Conservation (phyloP, 2,329 filamentous ascomycete species). For the Colletotrichum filicis region DNA sequence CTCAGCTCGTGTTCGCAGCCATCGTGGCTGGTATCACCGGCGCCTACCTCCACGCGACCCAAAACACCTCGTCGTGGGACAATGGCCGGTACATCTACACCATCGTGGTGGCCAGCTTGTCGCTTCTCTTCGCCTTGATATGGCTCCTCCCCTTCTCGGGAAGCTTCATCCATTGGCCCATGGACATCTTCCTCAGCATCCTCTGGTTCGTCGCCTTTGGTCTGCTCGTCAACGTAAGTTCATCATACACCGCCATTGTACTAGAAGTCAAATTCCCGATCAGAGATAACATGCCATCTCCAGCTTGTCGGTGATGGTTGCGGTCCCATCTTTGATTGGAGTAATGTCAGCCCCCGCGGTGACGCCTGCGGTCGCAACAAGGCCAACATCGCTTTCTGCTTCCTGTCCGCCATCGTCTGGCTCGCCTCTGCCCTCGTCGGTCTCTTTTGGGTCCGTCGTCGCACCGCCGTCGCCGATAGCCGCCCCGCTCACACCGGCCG, state of each 20-base stretch:
- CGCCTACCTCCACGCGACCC: conserved; percentile 67
- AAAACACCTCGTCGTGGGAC: conserved; percentile 59
- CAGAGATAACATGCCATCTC: neutral
- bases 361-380: conserved; percentile 75
- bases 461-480: conserved; percentile 44
- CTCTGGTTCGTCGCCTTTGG: conserved; percentile 79
- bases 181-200: conserved; percentile 75
- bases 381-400: conserved; percentile 76
- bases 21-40: conserved; percentile 79
- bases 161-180: conserved; percentile 76
- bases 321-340: conserved; percentile 70
- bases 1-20: conserved; percentile 74
- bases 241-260: neutral
- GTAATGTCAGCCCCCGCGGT: conserved; percentile 58
- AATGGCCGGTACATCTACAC: conserved; percentile 79
- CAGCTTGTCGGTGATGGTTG: conserved; percentile 60
- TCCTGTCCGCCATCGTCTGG: conserved; percentile 78
- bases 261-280: neutral
- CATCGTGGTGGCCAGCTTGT: conserved; percentile 75
- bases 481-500: conserved; percentile 40
- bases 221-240: conserved; percentile 69
- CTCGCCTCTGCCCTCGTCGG: conserved; percentile 71
- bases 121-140: conserved; percentile 75
- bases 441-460: conserved; percentile 62
- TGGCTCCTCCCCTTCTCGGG: conserved; percentile 78